Conservation (phyloP, 176 grass and related monocot genomes). For the Lolium rigidum region DNA sequence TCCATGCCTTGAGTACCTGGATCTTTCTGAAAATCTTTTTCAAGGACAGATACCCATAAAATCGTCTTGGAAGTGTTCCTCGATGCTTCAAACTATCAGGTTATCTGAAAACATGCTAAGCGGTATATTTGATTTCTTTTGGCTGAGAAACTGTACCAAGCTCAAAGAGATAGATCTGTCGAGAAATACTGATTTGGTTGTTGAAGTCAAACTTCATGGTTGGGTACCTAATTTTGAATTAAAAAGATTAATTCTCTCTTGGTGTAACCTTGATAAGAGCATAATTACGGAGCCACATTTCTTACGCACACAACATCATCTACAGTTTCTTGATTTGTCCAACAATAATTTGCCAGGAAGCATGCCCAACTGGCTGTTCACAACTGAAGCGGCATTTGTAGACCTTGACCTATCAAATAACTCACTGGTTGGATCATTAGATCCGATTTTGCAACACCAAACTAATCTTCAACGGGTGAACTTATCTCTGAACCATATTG, state of each 20-base stretch:
- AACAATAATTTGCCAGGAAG: conserved; percentile 38
- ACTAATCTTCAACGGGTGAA: neutral
- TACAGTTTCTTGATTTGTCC: conserved; percentile 42
- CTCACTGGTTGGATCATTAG: conserved; percentile 32
- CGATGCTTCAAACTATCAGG: conserved; percentile 10
- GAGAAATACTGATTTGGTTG: conserved; percentile 24
- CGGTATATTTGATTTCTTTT: neutral
- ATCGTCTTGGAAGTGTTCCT: neutral
- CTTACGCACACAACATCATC: conserved; percentile 27
- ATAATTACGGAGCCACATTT: conserved; percentile 34
- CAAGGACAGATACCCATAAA: conserved; percentile 31
- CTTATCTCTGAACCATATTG: conserved; percentile 37
- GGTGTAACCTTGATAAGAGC: conserved; percentile 35
- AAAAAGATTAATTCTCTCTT: neutral
- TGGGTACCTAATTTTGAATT: conserved; percentile 42
- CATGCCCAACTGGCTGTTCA: conserved; percentile 46
- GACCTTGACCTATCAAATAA: conserved; percentile 43
- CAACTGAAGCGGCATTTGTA: conserved; percentile 13
- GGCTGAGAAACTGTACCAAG: neutral
- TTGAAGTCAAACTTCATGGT: conserved; percentile 6
- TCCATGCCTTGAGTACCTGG: conserved; percentile 17
- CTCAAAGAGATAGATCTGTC: neutral
- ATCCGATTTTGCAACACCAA: neutral
- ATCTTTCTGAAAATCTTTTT: conserved; percentile 16
- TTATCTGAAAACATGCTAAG: neutral